phyloP scores from a whole-genome alignment of 805 yeast species.

The Suhomyces canberraensis region DNA sequence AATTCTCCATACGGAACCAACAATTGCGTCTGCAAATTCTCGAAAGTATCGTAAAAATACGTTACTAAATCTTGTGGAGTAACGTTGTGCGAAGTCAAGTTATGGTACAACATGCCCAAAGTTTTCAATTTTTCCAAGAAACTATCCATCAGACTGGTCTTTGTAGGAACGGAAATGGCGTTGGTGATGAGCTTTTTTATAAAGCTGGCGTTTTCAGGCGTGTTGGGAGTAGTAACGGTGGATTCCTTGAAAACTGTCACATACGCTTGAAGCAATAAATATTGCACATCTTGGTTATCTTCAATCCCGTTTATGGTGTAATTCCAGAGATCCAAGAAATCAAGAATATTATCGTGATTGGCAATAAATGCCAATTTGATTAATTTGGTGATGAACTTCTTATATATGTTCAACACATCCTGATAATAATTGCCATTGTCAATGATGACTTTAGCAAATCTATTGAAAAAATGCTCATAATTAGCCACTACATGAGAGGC shows the following conservation, averaged over 20 bases:
- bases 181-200: conserved; percentile 1
- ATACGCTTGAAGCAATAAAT: conserved; percentile 21
- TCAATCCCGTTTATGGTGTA: conserved; percentile 5
- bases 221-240: not conserved
- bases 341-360: conserved; percentile 7
- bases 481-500: conserved; percentile 11
- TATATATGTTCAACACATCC: conserved; percentile 26
- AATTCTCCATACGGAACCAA: conserved; percentile 10
- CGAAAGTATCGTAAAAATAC: conserved; percentile 2
- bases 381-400: conserved; percentile 21
- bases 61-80: conserved; percentile 1
- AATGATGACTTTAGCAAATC: conserved; percentile 24
- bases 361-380: conserved; percentile 16
- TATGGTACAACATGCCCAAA: conserved; percentile 17
- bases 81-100: conserved; percentile 4
- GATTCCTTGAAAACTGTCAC: conserved; percentile 1
- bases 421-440: conserved; percentile 35
- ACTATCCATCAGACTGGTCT: conserved; percentile 1
- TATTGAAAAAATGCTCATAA: conserved; percentile 10
- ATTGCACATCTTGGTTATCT: conserved; percentile 19
- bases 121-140: conserved; percentile 18
- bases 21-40: conserved; percentile 5
- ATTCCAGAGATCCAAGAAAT: conserved; percentile 12
- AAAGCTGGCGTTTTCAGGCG: not conserved
- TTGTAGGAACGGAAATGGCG: conserved; percentile 1